Evolutionary conservation across 345 rosid genomes (phyloP).

Genomic region (Erysimum cheiranthoides): DNA sequence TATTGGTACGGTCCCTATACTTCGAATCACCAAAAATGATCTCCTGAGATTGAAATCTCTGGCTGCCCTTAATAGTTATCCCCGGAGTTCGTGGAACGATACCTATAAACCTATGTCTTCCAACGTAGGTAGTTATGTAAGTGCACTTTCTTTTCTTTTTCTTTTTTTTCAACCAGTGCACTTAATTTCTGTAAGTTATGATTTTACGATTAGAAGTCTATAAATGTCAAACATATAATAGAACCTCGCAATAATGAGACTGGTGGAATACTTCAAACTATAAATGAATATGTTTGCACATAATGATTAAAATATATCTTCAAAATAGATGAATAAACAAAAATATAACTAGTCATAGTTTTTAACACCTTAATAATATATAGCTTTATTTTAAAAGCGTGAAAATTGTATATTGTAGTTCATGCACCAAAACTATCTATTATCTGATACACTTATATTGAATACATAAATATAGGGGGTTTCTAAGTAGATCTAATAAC

Average conservation of each 20-base stretch:
- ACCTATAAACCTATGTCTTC: not conserved
- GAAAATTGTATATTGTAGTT: too few species aligned
- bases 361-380: not conserved
- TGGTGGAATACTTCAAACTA: not conserved
- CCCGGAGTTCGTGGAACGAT: not conserved
- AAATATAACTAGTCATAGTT: not conserved
- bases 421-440: too few species aligned
- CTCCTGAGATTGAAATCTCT: not conserved
- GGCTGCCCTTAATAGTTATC: not conserved
- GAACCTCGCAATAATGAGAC: not conserved
- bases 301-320: not conserved
- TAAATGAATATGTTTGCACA: not conserved
- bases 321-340: not conserved
- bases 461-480: too few species aligned
- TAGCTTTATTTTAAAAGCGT: too few species aligned
- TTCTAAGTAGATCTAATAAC: not conserved
- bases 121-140: not conserved
- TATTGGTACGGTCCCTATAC: conserved; percentile 18
- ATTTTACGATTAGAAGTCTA: not conserved
- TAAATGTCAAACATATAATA: not conserved
- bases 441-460: too few species aligned
- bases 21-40: conserved; percentile 2
- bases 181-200: not conserved
- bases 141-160: not conserved
- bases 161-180: too few species aligned